Percentiles rank a stretch among this genome's conserved stretches.
Conservation (phyloP, 495 filamentous ascomycete species). For the Hyaloscypha hepaticicola region DNA sequence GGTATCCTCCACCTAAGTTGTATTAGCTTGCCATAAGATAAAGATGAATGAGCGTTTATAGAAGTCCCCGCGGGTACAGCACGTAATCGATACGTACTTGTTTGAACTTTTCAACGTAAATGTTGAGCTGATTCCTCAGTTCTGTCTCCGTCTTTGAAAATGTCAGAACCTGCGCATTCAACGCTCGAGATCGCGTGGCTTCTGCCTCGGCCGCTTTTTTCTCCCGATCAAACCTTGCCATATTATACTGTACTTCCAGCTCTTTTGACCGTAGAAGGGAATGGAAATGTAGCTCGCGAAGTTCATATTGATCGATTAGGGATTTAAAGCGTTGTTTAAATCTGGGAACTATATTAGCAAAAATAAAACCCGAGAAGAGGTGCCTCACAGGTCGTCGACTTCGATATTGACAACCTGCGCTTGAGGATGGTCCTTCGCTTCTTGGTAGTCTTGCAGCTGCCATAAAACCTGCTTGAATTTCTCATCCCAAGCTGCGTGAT, state of each 20-base stretch:
- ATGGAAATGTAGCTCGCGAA: constrained; percentile 88
- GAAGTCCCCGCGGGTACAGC: background rate
- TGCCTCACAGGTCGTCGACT: constrained; percentile 77
- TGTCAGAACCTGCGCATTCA: constrained; percentile 89
- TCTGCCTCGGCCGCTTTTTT: constrained; percentile 84
- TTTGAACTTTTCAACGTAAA: constrained; percentile 99
- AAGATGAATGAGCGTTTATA: constrained; percentile 12
- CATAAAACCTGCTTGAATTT: constrained; percentile 71
- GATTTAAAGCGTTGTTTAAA: constrained; percentile 90
- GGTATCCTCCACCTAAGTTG: constrained; percentile 87
- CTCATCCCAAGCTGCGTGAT: constrained; percentile 80
- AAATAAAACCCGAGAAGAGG: background rate
- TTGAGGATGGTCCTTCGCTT: constrained; percentile 73
- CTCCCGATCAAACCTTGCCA: constrained; percentile 82
- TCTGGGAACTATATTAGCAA: constrained; percentile 44
- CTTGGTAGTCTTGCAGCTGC: constrained; percentile 77
- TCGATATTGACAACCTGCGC: constrained; percentile 75
- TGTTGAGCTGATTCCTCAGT: constrained; percentile 90
- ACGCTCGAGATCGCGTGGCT: constrained; percentile 68
- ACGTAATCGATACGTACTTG: constrained; percentile 64
- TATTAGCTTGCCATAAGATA: constrained; percentile 20
- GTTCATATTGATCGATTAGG: constrained; percentile 91
- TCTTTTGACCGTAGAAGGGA: constrained; percentile 89
- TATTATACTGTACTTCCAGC: constrained; percentile 89
- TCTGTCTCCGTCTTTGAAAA: constrained; percentile 96